phyloP scores from a whole-genome alignment of 352 stramenopile genomes.

The Phytopythium aichiense region DNA sequence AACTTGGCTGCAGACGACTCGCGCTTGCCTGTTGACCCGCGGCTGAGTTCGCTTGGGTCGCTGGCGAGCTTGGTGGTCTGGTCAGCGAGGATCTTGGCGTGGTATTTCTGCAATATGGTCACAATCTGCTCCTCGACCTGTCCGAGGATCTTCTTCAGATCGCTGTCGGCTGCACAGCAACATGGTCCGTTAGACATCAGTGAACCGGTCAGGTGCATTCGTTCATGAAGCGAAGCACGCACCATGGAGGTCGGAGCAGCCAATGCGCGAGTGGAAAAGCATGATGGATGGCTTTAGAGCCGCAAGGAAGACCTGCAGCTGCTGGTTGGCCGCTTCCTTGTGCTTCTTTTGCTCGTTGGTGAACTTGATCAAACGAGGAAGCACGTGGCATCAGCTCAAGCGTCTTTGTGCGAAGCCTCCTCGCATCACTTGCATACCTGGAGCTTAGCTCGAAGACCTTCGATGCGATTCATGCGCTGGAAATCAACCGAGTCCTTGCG shows the following conservation, averaged over 20 bases:
- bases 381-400: not conserved
- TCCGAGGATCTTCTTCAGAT: constrained; percentile 71
- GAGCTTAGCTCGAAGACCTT: constrained; percentile 56
- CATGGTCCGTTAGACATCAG: too few species aligned
- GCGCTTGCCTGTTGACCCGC: not conserved
- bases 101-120: constrained; percentile 56
- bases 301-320: constrained; percentile 63
- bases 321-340: constrained; percentile 67
- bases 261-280: constrained; percentile 64
- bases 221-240: constrained; percentile 6
- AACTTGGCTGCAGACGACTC: not conserved
- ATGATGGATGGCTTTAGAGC: constrained; percentile 59
- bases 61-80: constrained; percentile 21
- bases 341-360: constrained; percentile 72
- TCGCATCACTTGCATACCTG: constrained; percentile 17
- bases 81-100: constrained; percentile 50
- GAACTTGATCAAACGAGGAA: constrained; percentile 9
- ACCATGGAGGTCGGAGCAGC: constrained; percentile 66
- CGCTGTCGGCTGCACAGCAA: constrained; percentile 34
- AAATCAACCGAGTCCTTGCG: constrained; percentile 78
- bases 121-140: constrained; percentile 79
- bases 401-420: not conserved
- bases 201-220: too few species aligned
- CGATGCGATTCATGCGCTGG: constrained; percentile 72
- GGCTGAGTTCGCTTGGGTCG: not conserved